Evolutionary conservation across 164 flowering plant genomes (phyloP).

Genomic region (Magnolia changhungtana): DNA sequence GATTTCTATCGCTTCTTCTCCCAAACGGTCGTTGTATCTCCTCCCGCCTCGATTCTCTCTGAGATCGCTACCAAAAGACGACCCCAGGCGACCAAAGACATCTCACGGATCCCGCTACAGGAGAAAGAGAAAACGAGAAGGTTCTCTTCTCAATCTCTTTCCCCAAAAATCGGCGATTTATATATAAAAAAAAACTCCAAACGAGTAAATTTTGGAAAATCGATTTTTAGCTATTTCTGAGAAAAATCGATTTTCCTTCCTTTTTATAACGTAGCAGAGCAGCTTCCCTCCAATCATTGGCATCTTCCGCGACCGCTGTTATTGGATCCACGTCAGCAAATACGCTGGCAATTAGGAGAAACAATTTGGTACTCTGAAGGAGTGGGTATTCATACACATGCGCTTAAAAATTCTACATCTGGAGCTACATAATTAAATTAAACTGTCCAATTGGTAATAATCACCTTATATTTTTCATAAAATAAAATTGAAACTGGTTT

Average conservation of each 20-base stretch:
- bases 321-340: neutral
- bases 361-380: no score
- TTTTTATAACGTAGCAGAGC: constrained; percentile 13
- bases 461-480: no score
- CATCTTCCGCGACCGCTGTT: neutral
- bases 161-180: neutral
- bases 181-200: neutral
- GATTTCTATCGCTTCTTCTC: constrained; percentile 60
- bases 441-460: no score
- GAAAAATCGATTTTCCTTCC: neutral
- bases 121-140: neutral
- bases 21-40: constrained; percentile 35
- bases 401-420: no score
- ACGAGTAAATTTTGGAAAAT: no score
- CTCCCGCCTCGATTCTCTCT: constrained; percentile 39
- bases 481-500: no score
- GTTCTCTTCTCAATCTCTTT: neutral
- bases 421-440: no score
- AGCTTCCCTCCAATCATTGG: constrained; percentile 6
- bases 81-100: neutral
- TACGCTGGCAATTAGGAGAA: neutral
- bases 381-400: no score
- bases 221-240: neutral
- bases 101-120: neutral
- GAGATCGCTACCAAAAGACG: neutral